These are phyloP conservation scores for Colletotrichum cordylinicola DNA, from an alignment of 2,329 filamentous ascomycete genomes.

Conservation along the genomic window DNA sequence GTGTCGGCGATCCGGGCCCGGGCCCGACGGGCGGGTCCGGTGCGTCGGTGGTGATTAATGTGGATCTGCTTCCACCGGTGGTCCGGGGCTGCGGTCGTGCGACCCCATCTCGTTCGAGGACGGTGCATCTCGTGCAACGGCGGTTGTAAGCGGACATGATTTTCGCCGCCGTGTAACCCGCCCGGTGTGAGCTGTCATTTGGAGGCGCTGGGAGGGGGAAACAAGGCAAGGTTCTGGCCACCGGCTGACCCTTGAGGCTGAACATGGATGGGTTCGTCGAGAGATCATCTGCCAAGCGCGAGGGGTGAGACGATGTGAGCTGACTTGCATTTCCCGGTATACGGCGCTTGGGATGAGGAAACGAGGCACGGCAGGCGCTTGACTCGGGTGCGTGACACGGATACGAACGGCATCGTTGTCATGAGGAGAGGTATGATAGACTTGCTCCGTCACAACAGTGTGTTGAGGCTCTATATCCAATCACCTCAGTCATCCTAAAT, in stretches of 20 bases:
- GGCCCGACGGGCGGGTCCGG: conserved; percentile 3
- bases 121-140: background rate
- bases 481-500: background rate
- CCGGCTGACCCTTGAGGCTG: background rate
- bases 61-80: background rate
- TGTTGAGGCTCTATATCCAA: background rate
- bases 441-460: background rate
- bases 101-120: background rate
- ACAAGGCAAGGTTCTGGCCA: background rate
- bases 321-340: background rate
- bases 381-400: background rate
- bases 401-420: background rate
- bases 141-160: background rate
- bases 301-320: background rate
- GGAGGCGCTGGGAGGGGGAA: background rate
- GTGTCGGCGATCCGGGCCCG: conserved; percentile 13
- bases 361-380: background rate
- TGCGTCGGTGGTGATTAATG: background rate
- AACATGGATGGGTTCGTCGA: background rate
- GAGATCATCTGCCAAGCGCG: background rate
- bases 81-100: background rate
- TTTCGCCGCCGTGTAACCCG: background rate
- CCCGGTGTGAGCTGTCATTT: background rate
- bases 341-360: background rate
- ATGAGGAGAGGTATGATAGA: background rate